Evolutionary conservation across 495 filamentous ascomycete genomes (phyloP).

Genomic region (Penicillium canescens): DNA sequence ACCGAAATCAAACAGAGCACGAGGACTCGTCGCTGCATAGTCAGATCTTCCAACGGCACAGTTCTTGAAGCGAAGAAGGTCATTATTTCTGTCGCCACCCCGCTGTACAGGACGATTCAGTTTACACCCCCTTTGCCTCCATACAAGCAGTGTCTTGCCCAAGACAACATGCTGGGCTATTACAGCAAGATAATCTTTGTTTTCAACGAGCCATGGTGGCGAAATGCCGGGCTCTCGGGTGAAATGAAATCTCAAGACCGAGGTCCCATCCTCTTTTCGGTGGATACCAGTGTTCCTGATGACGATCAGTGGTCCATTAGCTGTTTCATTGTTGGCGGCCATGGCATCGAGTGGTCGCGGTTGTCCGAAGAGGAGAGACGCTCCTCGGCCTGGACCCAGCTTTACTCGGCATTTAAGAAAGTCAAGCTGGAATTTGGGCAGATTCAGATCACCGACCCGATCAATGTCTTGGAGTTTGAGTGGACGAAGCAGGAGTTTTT

Average conservation of each 20-base stretch:
- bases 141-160: slow-evolving; percentile 16
- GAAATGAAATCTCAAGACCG: slow-evolving; percentile 19
- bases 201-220: slow-evolving; percentile 46
- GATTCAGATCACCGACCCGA: slow-evolving; percentile 4
- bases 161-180: slow-evolving; percentile 29
- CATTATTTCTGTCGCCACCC: slow-evolving; percentile 38
- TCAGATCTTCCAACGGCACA: slow-evolving; percentile 15
- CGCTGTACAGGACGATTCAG: slow-evolving; percentile 30
- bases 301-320: slow-evolving; percentile 37
- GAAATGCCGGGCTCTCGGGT: slow-evolving; percentile 25
- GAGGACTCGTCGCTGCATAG: slow-evolving; percentile 11
- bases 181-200: slow-evolving; percentile 38
- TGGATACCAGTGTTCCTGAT: slow-evolving; percentile 34
- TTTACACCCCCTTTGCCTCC: slow-evolving; percentile 32
- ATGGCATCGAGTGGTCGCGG: slow-evolving; percentile 29
- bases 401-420: slow-evolving; percentile 14
- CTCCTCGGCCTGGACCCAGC: not conserved
- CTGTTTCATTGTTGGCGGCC: slow-evolving; percentile 37
- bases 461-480: slow-evolving; percentile 24
- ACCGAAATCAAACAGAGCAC: slow-evolving; percentile 15
- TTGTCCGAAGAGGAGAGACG: slow-evolving; percentile 1
- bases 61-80: slow-evolving; percentile 16
- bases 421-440: slow-evolving; percentile 9
- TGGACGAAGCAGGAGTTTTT: slow-evolving; percentile 31
- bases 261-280: slow-evolving; percentile 33